Base-by-base conservation (phyloP, 2,329 filamentous ascomycete genomes). In the Fusarium tjaetaba region DNA sequence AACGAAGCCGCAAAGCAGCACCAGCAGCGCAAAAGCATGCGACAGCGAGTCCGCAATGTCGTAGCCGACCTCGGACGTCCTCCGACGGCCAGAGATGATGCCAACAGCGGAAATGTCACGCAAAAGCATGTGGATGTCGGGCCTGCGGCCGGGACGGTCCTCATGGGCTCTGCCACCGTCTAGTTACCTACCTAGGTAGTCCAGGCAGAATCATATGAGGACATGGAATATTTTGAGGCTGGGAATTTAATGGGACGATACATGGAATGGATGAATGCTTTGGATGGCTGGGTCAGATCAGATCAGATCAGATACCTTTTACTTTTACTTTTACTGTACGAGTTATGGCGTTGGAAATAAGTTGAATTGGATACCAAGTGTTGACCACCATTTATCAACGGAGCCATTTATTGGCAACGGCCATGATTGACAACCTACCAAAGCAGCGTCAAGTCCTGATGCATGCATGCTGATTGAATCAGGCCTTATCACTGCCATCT, bases 41-140 rank as follows among this genome's bases (percentile, higher is more conserved):
- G 79, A 51, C 78, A 81, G 61, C 79, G 79, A 61, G 80, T 81
- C 22, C 80, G 80, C 66, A 80, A 81, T 51, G 76, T 81, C 57
- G 74, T 81, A 36, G 73, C 79, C 55, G 80, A 81, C 55, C 74
- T 82, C 56, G 80, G 80, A 58, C 77, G 71, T 34, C 80, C 80
- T 48, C 80, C 80, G 4, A 82, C 80, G 18, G 61, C 69, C 34
- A 71, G 79, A 52, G 78, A 81, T 62, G 80, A 82, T 63, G 79
- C 74, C 58, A 80, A 78, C 72, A 78, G 78, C 18, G 80, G 80
- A 41, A 80, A 74, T 63, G 65, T 49, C 51, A 78, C 79, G 41
- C 70, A 76, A 61, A 78, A 76, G 46, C 79, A 77, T 70, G 68
- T 76, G 53, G 77, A 80, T 39, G 70, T 79, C 46, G 78, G 78